Base-by-base conservation (phyloP, 2,329 filamentous ascomycete genomes). In the Ophiocordyceps camponoti-leonardi region DNA sequence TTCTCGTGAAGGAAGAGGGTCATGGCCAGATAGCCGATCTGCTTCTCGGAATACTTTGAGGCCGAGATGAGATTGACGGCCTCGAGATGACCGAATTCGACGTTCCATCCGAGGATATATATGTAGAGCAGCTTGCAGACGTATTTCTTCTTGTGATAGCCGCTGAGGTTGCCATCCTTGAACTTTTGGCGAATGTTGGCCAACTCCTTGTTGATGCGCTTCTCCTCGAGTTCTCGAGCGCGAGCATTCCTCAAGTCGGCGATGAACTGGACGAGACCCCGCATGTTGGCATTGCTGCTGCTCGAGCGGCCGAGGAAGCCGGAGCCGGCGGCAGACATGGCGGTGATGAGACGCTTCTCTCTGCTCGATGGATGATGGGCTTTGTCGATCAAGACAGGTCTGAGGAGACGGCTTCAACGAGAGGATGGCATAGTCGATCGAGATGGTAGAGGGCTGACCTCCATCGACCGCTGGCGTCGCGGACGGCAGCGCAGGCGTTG, bases 81-180 rank as follows among this genome's bases (percentile, higher is more conserved):
- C 67, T 98, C 92, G 53, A 98, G 79, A 61, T 98, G 92, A 46
- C 92, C 92, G 64, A 98, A 98, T 63, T 96, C 93, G 66, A 98
- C 90, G 62, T 98, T 90, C 83, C 92, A 98, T 43, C 92, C 92
- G 52, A 98, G 77, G 49, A 98, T 98, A 65, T 98, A 98, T 58
- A 98, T 96, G 64, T 98, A 98, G 50, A 98, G 73, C 54, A 98
- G 78, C 79, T 98, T 98, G 85, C 92, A 98, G 53, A 98, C 92
- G 62, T 98, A 98, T 83, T 98, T 98, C 76, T 98, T 98, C 73
- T 93, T 95, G 71, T 95, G 87, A 61, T 98, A 98, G 53, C 92
- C 93, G 60, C 83, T 94, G 48, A 98, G 70, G 59, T 75, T 92
- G 52, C 87, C 88, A 62, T 92, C 85, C 75, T 94, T 94, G 72